These are phyloP conservation scores for Aspergillus udagawae DNA, from an alignment of 2,329 filamentous ascomycete genomes.

Conservation along the genomic window DNA sequence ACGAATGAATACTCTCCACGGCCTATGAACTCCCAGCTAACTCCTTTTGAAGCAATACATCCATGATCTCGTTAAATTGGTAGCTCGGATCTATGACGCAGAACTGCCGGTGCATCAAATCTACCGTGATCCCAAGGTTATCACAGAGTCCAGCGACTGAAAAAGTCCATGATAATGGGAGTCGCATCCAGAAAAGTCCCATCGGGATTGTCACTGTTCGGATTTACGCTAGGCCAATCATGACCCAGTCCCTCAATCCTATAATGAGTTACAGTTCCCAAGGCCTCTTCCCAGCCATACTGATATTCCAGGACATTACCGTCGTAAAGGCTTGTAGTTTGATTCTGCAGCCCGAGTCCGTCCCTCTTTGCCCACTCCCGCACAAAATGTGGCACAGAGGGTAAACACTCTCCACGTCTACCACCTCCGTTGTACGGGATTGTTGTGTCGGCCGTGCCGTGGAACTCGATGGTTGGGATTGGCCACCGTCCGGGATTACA, in stretches of 20 bases:
- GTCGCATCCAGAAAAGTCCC: constrained; percentile 18
- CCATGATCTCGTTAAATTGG: not conserved
- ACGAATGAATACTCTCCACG: not conserved
- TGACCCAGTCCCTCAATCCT: constrained; percentile 14
- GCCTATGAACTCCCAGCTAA: not conserved
- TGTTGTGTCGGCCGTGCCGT: constrained; percentile 21
- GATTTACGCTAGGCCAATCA: constrained; percentile 17
- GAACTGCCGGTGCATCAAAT: not conserved
- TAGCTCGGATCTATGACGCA: not conserved
- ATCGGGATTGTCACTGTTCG: constrained; percentile 14
- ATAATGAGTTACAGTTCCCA: constrained; percentile 13
- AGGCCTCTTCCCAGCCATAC: constrained; percentile 2
- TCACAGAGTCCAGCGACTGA: constrained; percentile 7
- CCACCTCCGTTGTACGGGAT: constrained; percentile 40
- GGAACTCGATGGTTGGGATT: constrained; percentile 30
- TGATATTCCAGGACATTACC: constrained; percentile 6
- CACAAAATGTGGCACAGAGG: constrained; percentile 18
- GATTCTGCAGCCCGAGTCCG: constrained; percentile 6
- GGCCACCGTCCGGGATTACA: constrained; percentile 25
- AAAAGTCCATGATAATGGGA: constrained; percentile 19
- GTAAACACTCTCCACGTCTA: constrained; percentile 14
- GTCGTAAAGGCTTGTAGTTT: constrained; percentile 1
- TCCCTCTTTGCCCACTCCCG: constrained; percentile 25
- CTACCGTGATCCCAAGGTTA: not conserved
- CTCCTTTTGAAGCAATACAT: not conserved